Percentiles rank a stretch among this genome's conserved stretches.
Conservation (phyloP, 2,329 filamentous ascomycete genomes). For the Bisporella sp. region DNA sequence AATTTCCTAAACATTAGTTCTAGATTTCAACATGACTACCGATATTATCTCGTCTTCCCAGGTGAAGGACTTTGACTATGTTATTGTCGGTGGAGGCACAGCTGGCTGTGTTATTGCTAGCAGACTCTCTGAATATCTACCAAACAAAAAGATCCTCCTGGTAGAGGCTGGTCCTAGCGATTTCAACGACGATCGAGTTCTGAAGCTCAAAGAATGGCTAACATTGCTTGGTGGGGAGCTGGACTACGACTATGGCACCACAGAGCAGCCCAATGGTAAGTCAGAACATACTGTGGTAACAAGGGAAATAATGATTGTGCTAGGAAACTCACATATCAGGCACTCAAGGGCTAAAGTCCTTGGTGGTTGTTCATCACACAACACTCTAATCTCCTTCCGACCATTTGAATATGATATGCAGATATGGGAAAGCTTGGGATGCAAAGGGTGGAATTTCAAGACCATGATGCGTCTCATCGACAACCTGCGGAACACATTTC, state of each 20-base stretch:
- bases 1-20: no score
- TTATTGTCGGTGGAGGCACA: conserved; percentile 44
- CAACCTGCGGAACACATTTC: conserved; percentile 82
- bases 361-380: conserved; percentile 88
- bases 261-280: conserved; percentile 85
- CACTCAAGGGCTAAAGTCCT: conserved; percentile 90
- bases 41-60: conserved; percentile 22
- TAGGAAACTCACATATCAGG: conserved; percentile 83
- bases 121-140: conserved; percentile 63
- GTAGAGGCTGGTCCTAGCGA: conserved; percentile 88
- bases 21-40: conserved; percentile 22
- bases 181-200: conserved; percentile 79
- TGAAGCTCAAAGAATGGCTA: conserved; percentile 84
- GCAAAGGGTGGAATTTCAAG: conserved; percentile 80
- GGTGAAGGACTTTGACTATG: conserved; percentile 36
- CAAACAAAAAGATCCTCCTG: conserved; percentile 71
- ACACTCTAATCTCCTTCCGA: conserved; percentile 88
- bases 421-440: conserved; percentile 76
- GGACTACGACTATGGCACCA: conserved; percentile 83
- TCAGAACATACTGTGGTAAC: conserved; percentile 25
- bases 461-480: conserved; percentile 76
- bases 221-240: conserved; percentile 77
- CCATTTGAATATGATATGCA: conserved; percentile 85
- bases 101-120: conserved; percentile 40
- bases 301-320: conserved; percentile 11